A percentile compares a stretch with the other conserved stretches of the same genome.
Conservation (phyloP, 2,329 filamentous ascomycete genomes). For the Cytospora mali region DNA sequence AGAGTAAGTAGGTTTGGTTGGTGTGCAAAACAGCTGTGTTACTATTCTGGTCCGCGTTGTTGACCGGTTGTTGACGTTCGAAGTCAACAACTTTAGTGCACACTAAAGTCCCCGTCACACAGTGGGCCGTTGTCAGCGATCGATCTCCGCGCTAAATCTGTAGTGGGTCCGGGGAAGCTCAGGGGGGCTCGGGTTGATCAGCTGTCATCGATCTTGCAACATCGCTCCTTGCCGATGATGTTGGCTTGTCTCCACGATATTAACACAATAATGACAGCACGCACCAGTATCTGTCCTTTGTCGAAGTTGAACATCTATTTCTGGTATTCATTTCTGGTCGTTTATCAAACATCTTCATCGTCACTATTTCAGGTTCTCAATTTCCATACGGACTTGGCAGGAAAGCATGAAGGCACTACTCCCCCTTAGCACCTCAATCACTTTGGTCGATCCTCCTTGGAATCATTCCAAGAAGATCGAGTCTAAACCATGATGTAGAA, state of each 20-base stretch:
- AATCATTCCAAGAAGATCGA: not conserved
- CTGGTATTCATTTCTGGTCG: too few relatives aligned
- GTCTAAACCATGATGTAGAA: not conserved
- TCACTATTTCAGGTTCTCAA: not conserved
- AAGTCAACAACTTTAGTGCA: not conserved
- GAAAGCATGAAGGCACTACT: too few relatives aligned
- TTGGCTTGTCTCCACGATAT: not conserved
- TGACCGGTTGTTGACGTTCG: not conserved
- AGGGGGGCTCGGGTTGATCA: constrained; percentile 4
- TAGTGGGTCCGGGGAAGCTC: constrained; percentile 19
- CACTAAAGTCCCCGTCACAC: not conserved
- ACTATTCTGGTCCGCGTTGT: not conserved
- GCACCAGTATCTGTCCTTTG: not conserved
- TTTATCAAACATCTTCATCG: too few relatives aligned
- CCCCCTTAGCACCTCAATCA: too few relatives aligned
- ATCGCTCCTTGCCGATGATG: not conserved
- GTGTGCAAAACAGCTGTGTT: not conserved
- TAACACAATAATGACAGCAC: not conserved
- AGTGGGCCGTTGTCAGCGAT: constrained; percentile 13
- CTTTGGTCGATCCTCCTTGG: too few relatives aligned
- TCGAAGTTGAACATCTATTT: not conserved
- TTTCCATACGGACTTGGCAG: too few relatives aligned
- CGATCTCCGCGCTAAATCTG: constrained; percentile 4
- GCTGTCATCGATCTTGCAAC: not conserved
- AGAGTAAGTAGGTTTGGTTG: too few relatives aligned